phyloP scores from a whole-genome alignment of 805 yeast genomes.

The Clavispora vitiphila region DNA sequence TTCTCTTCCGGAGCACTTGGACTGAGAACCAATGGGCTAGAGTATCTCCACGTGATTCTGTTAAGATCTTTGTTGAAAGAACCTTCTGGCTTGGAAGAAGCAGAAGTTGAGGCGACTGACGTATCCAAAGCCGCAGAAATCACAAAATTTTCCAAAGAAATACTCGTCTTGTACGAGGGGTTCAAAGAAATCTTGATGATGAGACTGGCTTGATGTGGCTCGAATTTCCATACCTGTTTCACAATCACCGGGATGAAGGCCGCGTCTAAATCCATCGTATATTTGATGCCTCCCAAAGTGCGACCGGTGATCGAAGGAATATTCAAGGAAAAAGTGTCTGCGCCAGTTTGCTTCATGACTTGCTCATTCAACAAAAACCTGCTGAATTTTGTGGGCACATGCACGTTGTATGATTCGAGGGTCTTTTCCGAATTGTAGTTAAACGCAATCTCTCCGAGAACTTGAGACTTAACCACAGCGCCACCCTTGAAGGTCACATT shows the following conservation, averaged over 20 bases:
- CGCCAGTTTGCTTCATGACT: conserved; percentile 24
- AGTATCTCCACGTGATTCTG: conserved; percentile 81
- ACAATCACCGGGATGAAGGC: conserved; percentile 59
- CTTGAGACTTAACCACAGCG: conserved; percentile 49
- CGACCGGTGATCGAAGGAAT: conserved; percentile 52
- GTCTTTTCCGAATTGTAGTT: conserved; percentile 44
- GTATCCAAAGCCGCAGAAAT: conserved; percentile 54
- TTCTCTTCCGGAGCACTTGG: conserved; percentile 46
- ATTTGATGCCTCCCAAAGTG: conserved; percentile 79
- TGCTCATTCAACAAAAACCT: conserved; percentile 40
- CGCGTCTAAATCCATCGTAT: conserved; percentile 47
- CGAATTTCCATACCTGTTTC: conserved; percentile 87
- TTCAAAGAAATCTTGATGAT: conserved; percentile 64
- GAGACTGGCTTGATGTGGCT: conserved; percentile 77
- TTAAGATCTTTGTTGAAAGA: conserved; percentile 81
- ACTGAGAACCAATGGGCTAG: conserved; percentile 33
- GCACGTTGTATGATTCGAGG: conserved; percentile 28
- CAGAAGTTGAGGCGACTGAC: conserved; percentile 62
- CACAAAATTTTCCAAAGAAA: conserved; percentile 53
- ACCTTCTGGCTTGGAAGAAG: conserved; percentile 89
- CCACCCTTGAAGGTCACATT: conserved; percentile 75
- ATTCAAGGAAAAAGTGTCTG: conserved; percentile 36
- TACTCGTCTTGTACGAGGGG: conserved; percentile 37
- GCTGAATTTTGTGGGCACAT: conserved; percentile 45
- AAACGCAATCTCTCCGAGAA: conserved; percentile 84